Conservation (phyloP, 2,329 filamentous ascomycete species). For the Botrytis elliptica region DNA sequence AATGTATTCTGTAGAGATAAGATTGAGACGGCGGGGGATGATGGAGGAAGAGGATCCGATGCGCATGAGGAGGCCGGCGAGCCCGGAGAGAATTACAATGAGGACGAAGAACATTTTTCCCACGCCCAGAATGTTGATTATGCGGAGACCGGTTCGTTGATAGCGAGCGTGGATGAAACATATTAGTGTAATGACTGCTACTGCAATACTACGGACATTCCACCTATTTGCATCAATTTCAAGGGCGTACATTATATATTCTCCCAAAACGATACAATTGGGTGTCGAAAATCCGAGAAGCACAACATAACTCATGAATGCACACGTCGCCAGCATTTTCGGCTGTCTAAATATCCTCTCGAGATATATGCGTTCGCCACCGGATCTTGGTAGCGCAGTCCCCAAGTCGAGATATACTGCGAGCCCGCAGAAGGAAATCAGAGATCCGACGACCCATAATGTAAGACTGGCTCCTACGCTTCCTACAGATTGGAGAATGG, state of each 20-base stretch:
- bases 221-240: slow-evolving; percentile 44
- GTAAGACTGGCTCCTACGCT: slow-evolving; percentile 54
- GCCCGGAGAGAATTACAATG: slow-evolving; percentile 47
- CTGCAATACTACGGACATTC: slow-evolving; percentile 50
- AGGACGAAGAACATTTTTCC: slow-evolving; percentile 51
- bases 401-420: neutral
- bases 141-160: slow-evolving; percentile 48
- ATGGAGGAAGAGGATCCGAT: neutral
- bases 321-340: neutral
- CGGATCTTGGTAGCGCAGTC: neutral
- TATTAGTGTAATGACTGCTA: slow-evolving; percentile 47
- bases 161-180: slow-evolving; percentile 49
- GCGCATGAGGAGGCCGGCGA: slow-evolving; percentile 38
- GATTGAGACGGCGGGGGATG: neutral
- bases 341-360: neutral
- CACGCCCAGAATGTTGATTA: slow-evolving; percentile 50
- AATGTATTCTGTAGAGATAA: neutral
- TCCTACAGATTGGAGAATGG: slow-evolving; percentile 54
- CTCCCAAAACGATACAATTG: slow-evolving; percentile 22
- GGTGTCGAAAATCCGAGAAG: neutral
- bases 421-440: slow-evolving; percentile 48
- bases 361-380: neutral
- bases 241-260: slow-evolving; percentile 51
- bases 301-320: neutral
- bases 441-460: slow-evolving; percentile 53